A percentile compares a stretch with the other conserved stretches of the same genome.
Evolutionary conservation across 169 alveolate species (phyloP).

Genomic region (Fabrea salina): DNA sequence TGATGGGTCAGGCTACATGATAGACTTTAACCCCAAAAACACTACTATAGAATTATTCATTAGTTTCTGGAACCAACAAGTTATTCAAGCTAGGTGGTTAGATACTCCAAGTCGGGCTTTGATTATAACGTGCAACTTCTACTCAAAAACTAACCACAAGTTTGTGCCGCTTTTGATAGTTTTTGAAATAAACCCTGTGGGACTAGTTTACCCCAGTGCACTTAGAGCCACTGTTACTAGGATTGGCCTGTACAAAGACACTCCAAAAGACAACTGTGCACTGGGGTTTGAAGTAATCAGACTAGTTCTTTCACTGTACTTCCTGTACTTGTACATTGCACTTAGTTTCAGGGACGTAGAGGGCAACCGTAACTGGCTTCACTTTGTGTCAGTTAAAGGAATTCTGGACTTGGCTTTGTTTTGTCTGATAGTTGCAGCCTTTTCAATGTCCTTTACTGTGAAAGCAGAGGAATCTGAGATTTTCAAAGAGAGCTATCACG

Average conservation of each 20-base stretch:
- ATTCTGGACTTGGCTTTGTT: background rate
- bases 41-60: background rate
- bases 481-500: background rate
- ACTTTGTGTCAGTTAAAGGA: background rate
- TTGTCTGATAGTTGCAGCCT: background rate
- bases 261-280: background rate
- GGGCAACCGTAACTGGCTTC: background rate
- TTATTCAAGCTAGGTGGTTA: background rate
- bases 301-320: background rate
- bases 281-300: background rate
- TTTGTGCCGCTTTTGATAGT: background rate
- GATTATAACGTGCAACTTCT: background rate
- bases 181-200: background rate
- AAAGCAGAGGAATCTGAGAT: background rate
- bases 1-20: background rate
- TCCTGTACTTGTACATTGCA: background rate
- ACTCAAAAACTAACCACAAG: background rate
- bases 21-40: background rate
- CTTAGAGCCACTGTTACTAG: background rate
- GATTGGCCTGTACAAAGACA: background rate
- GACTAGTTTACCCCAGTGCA: background rate
- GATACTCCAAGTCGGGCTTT: background rate
- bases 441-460: background rate
- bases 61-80: background rate
- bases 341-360: background rate